Conservation (phyloP, 176 grass and related monocot genomes). For the Elaeis guineensis region DNA sequence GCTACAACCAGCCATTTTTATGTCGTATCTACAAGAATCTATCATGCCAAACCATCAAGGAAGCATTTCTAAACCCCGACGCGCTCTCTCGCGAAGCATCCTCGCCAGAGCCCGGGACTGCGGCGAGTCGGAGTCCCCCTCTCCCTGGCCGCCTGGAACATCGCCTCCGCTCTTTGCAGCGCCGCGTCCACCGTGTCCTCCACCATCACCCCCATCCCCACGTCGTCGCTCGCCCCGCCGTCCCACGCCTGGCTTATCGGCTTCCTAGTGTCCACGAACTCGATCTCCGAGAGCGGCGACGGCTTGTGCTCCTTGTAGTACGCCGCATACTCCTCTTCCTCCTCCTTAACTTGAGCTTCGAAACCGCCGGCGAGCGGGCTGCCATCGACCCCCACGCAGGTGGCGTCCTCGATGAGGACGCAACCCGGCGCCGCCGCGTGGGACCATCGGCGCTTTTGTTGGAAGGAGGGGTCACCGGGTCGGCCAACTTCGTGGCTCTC, state of each 20-base stretch:
- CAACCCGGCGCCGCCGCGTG: not conserved
- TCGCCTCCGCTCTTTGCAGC: conserved; percentile 48
- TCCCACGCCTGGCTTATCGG: conserved; percentile 37
- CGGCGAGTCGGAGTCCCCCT: conserved; percentile 49
- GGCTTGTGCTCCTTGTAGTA: conserved; percentile 79
- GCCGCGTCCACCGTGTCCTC: conserved; percentile 54
- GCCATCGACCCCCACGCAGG: conserved; percentile 25
- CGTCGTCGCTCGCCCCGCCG: conserved; percentile 3
- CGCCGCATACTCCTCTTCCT: conserved; percentile 30
- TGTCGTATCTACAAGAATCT: too few species aligned
- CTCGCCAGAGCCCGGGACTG: conserved; percentile 49
- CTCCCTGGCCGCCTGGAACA: conserved; percentile 37
- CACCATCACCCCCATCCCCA: conserved; percentile 15
- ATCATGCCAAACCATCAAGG: too few species aligned
- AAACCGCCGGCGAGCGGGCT: not conserved
- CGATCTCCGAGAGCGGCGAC: conserved; percentile 57
- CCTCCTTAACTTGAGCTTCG: conserved; percentile 4
- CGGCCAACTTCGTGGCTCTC: conserved; percentile 29
- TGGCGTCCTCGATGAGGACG: conserved; percentile 16
- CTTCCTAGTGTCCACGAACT: conserved; percentile 72
- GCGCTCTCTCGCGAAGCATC: conserved; percentile 37
- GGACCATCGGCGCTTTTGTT: conserved; percentile 42
- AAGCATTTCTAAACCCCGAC: too few species aligned
- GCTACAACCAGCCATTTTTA: too few species aligned
- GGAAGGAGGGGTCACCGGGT: conserved; percentile 21